phyloP scores from a whole-genome alignment of 2,329 filamentous ascomycete genomes.

The Talaromyces piceae region DNA sequence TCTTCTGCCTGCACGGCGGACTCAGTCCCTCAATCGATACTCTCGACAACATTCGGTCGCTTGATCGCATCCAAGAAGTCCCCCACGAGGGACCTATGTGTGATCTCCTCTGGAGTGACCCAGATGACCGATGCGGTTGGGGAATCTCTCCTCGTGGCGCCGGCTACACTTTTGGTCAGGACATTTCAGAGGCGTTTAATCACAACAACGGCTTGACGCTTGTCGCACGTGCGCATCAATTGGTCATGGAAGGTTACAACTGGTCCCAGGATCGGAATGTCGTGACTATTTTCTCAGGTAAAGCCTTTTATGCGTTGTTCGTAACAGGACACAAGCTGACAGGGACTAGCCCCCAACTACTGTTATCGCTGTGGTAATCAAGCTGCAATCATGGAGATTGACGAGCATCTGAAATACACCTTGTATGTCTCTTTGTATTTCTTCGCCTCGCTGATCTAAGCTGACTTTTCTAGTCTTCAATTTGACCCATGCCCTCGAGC shows the following conservation, averaged over 20 bases:
- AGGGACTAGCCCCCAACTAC: conserved; percentile 71
- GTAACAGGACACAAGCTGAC: not conserved
- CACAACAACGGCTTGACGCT: conserved; percentile 97
- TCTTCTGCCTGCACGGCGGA: conserved; percentile 96
- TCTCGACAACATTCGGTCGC: conserved; percentile 85
- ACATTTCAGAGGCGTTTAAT: conserved; percentile 98
- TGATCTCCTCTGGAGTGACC: conserved; percentile 95
- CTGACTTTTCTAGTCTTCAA: conserved; percentile 63
- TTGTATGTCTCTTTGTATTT: conserved; percentile 61
- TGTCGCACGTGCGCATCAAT: conserved; percentile 91
- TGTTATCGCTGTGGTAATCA: conserved; percentile 99
- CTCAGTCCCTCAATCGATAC: conserved; percentile 94
- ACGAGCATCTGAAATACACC: conserved; percentile 98
- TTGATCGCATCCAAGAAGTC: conserved; percentile 96
- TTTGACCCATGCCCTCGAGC: conserved; percentile 97
- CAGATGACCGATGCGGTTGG: conserved; percentile 93
- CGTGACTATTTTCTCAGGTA: conserved; percentile 96
- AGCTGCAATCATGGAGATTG: conserved; percentile 99
- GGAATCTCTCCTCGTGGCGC: conserved; percentile 91
- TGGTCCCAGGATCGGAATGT: conserved; percentile 99
- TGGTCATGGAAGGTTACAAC: conserved; percentile 99
- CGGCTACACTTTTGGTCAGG: conserved; percentile 91
- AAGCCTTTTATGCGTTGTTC: conserved; percentile 17
- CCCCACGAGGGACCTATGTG: conserved; percentile 98
- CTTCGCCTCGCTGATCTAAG: conserved; percentile 3